These are phyloP conservation scores for Anaeramoeba flamelloides DNA, from an alignment of 78 protist species.

Conservation along the genomic window DNA sequence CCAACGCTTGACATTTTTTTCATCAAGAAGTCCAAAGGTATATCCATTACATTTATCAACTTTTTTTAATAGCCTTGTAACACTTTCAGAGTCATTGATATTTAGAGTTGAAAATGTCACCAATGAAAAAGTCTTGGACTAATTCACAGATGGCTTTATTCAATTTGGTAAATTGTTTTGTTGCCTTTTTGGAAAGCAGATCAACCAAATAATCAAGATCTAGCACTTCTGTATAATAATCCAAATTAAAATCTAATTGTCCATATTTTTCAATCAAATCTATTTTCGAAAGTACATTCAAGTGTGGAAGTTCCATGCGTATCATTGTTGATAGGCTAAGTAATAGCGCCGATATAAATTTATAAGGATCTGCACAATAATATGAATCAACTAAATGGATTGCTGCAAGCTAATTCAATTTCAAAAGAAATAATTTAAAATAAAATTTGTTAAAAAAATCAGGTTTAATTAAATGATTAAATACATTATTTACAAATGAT, in stretches of 20 bases:
- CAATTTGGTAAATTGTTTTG: constrained; percentile 10
- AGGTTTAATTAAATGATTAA: neutral
- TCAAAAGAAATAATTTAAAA: neutral
- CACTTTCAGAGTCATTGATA: constrained; percentile 26
- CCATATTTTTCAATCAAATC: constrained; percentile 60
- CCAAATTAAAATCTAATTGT: constrained; percentile 43
- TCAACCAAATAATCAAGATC: constrained; percentile 12
- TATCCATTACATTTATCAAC: constrained; percentile 5
- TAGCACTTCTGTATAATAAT: constrained; percentile 51
- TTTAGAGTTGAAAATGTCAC: constrained; percentile 35
- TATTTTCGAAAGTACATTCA: constrained; percentile 83
- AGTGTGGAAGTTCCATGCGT: constrained; percentile 69
- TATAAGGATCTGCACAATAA: constrained; percentile 57
- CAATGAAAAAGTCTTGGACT: constrained; percentile 50
- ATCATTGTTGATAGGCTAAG: constrained; percentile 60
- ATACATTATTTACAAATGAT: neutral
- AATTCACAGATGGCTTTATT: constrained; percentile 36
- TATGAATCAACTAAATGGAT: constrained; percentile 6
- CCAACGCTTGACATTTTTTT: neutral
- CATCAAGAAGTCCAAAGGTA: neutral
- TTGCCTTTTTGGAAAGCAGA: neutral
- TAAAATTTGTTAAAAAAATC: neutral
- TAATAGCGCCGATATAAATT: constrained; percentile 59
- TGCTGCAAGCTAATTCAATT: neutral
- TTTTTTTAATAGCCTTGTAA: neutral